These are phyloP conservation scores for Colletotrichum sp. DNA, from an alignment of 2,329 filamentous ascomycete species.

Conservation along the genomic window DNA sequence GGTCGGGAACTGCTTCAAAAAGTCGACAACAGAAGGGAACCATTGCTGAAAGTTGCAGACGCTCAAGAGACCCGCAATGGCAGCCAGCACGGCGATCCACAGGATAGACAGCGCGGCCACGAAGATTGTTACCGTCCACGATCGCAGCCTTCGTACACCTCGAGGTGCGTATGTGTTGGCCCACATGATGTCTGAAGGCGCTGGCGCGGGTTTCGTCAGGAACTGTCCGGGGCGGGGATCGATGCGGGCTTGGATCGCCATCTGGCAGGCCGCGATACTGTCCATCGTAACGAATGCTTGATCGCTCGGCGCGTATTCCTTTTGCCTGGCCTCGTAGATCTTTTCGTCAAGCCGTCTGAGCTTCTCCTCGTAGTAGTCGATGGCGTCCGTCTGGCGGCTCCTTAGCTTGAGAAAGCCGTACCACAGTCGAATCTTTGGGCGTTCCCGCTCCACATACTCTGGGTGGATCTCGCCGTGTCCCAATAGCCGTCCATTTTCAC, in stretches of 20 bases:
- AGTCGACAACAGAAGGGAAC: slow-evolving; percentile 71
- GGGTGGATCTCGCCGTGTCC: slow-evolving; percentile 25
- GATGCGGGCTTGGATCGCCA: slow-evolving; percentile 93
- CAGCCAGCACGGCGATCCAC: slow-evolving; percentile 84
- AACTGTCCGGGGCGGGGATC: slow-evolving; percentile 88
- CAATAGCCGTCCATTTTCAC: slow-evolving; percentile 67
- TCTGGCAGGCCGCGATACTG: slow-evolving; percentile 89
- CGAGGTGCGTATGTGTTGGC: slow-evolving; percentile 86
- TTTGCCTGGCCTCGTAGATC: slow-evolving; percentile 72
- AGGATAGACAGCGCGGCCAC: slow-evolving; percentile 85
- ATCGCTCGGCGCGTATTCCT: slow-evolving; percentile 78
- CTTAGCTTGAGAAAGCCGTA: slow-evolving; percentile 80
- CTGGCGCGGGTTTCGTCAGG: slow-evolving; percentile 83
- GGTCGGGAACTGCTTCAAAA: slow-evolving; percentile 71
- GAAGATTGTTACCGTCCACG: slow-evolving; percentile 83
- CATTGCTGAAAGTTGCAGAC: slow-evolving; percentile 79
- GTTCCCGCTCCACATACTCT: slow-evolving; percentile 45
- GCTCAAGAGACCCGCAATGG: slow-evolving; percentile 80
- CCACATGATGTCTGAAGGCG: slow-evolving; percentile 95
- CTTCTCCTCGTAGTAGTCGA: slow-evolving; percentile 92
- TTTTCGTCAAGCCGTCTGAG: slow-evolving; percentile 79
- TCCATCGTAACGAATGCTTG: slow-evolving; percentile 98
- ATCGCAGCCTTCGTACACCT: slow-evolving; percentile 73
- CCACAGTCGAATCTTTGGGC: slow-evolving; percentile 77
- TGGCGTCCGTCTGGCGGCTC: slow-evolving; percentile 82